Evolutionary conservation across 345 rosid genomes (phyloP), one percentile per base, ranked within the genome.

Genomic region (Populus nigra): DNA sequence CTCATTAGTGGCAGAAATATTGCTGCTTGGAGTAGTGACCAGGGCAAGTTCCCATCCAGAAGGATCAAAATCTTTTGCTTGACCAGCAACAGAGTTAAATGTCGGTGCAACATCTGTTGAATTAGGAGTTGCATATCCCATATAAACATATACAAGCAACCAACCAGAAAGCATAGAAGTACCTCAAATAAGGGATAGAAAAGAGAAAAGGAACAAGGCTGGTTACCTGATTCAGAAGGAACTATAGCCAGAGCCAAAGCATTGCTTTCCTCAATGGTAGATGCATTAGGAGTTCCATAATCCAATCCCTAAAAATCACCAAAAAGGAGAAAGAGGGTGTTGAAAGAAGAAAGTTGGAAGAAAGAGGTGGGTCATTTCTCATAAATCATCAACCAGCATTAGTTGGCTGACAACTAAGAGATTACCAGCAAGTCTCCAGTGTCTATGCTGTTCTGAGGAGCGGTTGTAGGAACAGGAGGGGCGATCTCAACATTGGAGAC

Each of bases 41-140:
- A 94, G 86, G 36, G 98, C 94, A 80, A 96, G 94, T 78, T 94
- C 98, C 99, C 98, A 96, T 75, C 99, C 98, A 68, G 90, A 74
- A 68, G 99, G 96, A 85, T 92, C 96, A 72, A 90, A 92, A 78
- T 89, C 88, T 74, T 80, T 90, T 75, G 86, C 17, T 83, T 88
- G 90, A 81, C 78, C 82, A 81, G 90, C 84, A 74, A 79, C 81
- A 67, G 91, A 77, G 78, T 79, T 83, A 71, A 88, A 85, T 67
- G 92, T 82, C 63, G 93, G 47, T 17, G 84, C 86, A 80, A 86
- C 85, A 81, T 57, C 94, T 88, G 82, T 27, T 82, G 71, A 71
- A 73, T 65, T 45, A 75, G 45, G 63, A 25, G 77, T 57, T 47
- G 5, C 50, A 66, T 38, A 43, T 68, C 66, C 27, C 18, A 20